Percentiles rank a stretch among this genome's conserved stretches.
phyloP scores from a whole-genome alignment of 768 basidiomycete species.

The Phylloporus sp. region DNA sequence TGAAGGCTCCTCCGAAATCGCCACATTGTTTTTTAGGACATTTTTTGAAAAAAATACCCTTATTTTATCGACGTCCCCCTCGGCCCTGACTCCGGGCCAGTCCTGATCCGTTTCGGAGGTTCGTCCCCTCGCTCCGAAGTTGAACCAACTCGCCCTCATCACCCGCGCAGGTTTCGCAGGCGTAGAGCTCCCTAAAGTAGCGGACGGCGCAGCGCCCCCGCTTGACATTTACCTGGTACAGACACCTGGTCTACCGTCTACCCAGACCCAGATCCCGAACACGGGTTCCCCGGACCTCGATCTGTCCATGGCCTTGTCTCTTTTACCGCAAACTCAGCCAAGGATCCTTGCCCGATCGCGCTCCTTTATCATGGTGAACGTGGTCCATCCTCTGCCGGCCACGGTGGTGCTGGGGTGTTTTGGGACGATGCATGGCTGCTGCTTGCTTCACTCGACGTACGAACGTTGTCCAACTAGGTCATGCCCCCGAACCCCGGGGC shows the following conservation, averaged over 20 bases:
- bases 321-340: conserved; percentile 5
- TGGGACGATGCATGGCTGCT: conserved; percentile 39
- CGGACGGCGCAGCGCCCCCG: conserved; percentile 8
- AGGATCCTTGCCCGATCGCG: conserved; percentile 19
- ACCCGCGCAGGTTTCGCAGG: conserved; percentile 34
- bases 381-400: conserved; percentile 34
- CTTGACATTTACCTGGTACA: conserved; percentile 34
- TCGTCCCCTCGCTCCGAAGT: neutral
- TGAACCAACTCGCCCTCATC: neutral
- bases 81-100: conserved; percentile 4
- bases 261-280: conserved; percentile 23
- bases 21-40: no score
- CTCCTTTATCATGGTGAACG: conserved; percentile 37
- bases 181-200: conserved; percentile 30
- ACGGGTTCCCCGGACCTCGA: conserved; percentile 31
- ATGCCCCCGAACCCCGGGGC: conserved; percentile 34
- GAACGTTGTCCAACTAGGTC: neutral
- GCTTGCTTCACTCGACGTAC: conserved; percentile 9
- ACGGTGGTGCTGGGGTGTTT: conserved; percentile 39
- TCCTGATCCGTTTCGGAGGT: conserved; percentile 40
- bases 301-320: conserved; percentile 36
- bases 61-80: conserved; percentile 25
- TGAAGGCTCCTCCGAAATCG: no score
- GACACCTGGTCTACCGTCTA: conserved; percentile 22
- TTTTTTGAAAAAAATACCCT: no score